Percentiles rank a stretch among this genome's conserved stretches.
Conservation (phyloP, 1,284 basidiomycete species). For the Phellopilus nigrolimitatus region DNA sequence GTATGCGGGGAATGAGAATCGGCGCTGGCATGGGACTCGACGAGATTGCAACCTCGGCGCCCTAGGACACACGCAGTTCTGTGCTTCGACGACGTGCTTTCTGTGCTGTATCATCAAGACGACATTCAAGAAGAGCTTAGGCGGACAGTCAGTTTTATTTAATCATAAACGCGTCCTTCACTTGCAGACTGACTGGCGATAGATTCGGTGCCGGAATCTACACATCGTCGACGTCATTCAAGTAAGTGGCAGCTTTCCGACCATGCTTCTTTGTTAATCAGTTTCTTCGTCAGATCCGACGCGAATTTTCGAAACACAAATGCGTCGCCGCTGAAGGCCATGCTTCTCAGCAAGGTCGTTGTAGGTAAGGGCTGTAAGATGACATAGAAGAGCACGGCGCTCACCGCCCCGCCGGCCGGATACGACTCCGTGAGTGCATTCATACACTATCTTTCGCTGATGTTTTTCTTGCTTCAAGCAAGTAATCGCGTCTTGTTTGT, state of each 20-base stretch:
- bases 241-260: no score
- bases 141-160: neutral
- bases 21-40: slow-evolving; percentile 53
- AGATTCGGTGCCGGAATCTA: slow-evolving; percentile 61
- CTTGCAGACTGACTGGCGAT: no score
- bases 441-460: neutral
- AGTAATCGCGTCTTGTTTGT: slow-evolving; percentile 6
- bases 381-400: slow-evolving; percentile 43
- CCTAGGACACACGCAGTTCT: slow-evolving; percentile 49
- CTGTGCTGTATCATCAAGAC: slow-evolving; percentile 54
- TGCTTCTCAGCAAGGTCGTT: slow-evolving; percentile 61
- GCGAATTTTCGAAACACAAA: slow-evolving; percentile 56
- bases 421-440: slow-evolving; percentile 50
- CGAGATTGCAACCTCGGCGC: slow-evolving; percentile 56
- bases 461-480: no score
- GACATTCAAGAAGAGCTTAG: slow-evolving; percentile 56
- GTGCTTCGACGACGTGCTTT: slow-evolving; percentile 48
- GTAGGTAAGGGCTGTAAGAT: slow-evolving; percentile 64
- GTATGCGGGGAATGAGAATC: slow-evolving; percentile 57
- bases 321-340: slow-evolving; percentile 49
- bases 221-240: slow-evolving; percentile 56
- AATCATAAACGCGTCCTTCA: no score
- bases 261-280: no score
- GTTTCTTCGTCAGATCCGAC: slow-evolving; percentile 42
- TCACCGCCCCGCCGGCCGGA: slow-evolving; percentile 52